A percentile compares a stretch with the other conserved stretches of the same genome.
These are phyloP conservation scores for Dipteronia sinensis DNA, from an alignment of 345 rosid species.

Conservation along the genomic window DNA sequence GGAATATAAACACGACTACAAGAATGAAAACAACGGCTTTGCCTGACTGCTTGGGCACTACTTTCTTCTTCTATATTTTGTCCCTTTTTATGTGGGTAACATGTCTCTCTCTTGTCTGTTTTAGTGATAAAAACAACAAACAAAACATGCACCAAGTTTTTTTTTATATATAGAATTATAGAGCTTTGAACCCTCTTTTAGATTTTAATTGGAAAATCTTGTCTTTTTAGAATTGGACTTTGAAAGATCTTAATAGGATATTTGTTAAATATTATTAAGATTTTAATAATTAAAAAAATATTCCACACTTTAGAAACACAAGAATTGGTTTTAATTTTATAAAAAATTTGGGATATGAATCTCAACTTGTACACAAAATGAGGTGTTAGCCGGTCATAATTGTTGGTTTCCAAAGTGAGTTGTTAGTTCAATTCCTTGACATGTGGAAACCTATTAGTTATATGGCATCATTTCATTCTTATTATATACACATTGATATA, in stretches of 20 bases:
- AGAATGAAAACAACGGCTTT: not conserved
- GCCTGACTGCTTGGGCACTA: not conserved
- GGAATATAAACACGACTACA: not conserved
- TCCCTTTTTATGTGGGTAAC: conserved; percentile 1
- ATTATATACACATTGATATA: too few species aligned
- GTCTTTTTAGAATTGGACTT: not conserved
- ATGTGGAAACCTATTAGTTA: too few species aligned
- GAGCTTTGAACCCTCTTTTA: not conserved
- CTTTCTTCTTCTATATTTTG: not conserved
- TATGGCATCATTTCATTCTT: too few species aligned
- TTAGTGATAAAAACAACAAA: not conserved
- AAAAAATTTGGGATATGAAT: too few species aligned
- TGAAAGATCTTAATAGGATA: not conserved
- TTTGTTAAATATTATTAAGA: too few species aligned
- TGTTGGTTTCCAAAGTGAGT: too few species aligned
- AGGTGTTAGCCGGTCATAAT: too few species aligned
- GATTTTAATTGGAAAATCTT: not conserved
- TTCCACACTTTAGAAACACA: too few species aligned
- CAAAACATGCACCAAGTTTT: not conserved
- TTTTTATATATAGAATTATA: not conserved
- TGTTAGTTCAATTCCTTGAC: too few species aligned
- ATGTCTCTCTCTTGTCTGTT: conserved; percentile 8
- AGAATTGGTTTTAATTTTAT: too few species aligned
- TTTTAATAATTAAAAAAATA: too few species aligned
- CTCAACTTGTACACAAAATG: too few species aligned